Evolutionary conservation across 2,329 filamentous ascomycete species (phyloP), one percentile per base, ranked within the genome.

Genomic region (Scedosporium apiospermum): DNA sequence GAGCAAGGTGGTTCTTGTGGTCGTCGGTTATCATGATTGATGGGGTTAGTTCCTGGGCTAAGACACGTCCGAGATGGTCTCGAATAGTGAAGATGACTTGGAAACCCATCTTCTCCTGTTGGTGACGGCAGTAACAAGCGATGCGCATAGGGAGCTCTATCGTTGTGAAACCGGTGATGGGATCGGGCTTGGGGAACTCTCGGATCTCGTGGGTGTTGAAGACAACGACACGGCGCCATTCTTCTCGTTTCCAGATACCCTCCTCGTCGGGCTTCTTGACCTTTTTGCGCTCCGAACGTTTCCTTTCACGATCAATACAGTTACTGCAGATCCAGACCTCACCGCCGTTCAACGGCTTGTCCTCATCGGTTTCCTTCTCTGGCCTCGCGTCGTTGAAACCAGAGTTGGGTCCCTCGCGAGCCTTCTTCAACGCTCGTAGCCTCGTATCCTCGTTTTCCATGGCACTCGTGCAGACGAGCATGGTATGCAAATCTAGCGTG

Each of bases 1-100:
- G 46, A 10, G 58, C 27, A 18, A 55, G 73, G 68, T 91, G 89
- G 6, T 91, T 96, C 77, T 98, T 98, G 78, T 98, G 93, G 70
- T 99, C 93, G 72, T 99, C 93, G 1, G 95, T 98, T 66, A 98
- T 97, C 83, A 97, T 93, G 66, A 98, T 96, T 0, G 91, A 90
- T 62, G 88, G 87, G 21, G 91, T 91, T 66, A 96, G 88, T 61
- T 87, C 86, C 75, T 99, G 93, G 6, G 91, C 90, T 53, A 98
- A 78, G 38, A 96, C 78, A 55, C 86, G 86, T 68, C 88, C 89
- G 66, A 85, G 78, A 70, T 85, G 85, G 74, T 97, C 91, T 71
- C 93, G 96, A 70, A 99, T 82, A 1, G 93, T 98, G 75, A 98
- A 96, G 66, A 99, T 96, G 69, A 98, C 92, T 66, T 83, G 81